A percentile compares a stretch with the other conserved stretches of the same genome.
Evolutionary conservation across 257 asterid genomes (phyloP).

Genomic region (Echites panduratus): DNA sequence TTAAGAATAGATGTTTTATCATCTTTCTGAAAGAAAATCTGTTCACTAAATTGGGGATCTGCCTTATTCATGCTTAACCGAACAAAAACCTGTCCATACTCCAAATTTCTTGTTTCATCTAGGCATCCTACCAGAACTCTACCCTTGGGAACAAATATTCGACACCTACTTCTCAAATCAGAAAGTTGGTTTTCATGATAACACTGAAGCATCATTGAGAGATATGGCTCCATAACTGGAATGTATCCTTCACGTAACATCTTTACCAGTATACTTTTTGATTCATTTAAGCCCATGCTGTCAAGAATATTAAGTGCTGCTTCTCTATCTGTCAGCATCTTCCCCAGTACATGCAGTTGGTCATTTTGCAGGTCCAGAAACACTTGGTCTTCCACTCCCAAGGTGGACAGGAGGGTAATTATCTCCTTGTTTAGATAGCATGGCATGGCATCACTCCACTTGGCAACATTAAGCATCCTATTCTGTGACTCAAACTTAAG

Average conservation of each 20-base stretch:
- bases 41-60: constrained; percentile 42
- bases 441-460: constrained; percentile 79
- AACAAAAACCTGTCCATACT: constrained; percentile 79
- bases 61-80: constrained; percentile 56
- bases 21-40: constrained; percentile 47
- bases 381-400: constrained; percentile 60
- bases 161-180: constrained; percentile 69
- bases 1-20: constrained; percentile 48
- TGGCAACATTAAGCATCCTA: constrained; percentile 78
- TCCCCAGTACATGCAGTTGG: constrained; percentile 48
- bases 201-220: constrained; percentile 64
- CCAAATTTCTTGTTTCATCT: constrained; percentile 70
- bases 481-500: constrained; percentile 78
- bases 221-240: constrained; percentile 71
- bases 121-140: constrained; percentile 75
- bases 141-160: constrained; percentile 79
- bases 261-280: constrained; percentile 45
- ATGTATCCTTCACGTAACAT: constrained; percentile 68
- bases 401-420: constrained; percentile 60
- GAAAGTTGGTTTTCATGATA: constrained; percentile 66
- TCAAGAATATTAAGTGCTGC: constrained; percentile 65
- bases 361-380: constrained; percentile 58
- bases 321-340: constrained; percentile 47
- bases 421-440: constrained; percentile 91
- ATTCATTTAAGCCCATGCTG: constrained; percentile 63